phyloP scores from a whole-genome alignment of 371 early-diverging fungal species.

The Catenaria anguillulae region DNA sequence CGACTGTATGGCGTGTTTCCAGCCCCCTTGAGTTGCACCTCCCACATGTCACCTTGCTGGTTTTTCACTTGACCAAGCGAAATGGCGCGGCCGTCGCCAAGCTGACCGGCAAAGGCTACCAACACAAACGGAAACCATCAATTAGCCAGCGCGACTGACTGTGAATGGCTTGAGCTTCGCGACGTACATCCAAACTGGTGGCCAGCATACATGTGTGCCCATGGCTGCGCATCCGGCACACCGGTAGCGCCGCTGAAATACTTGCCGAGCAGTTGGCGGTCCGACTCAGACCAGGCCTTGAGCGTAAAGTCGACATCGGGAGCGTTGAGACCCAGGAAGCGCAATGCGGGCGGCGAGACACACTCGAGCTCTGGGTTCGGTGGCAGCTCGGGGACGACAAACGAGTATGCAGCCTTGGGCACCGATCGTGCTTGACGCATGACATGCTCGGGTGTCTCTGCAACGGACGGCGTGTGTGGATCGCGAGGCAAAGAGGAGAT shows the following conservation, averaged over 20 bases:
- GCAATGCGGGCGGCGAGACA: not conserved
- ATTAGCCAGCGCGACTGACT: too few species aligned
- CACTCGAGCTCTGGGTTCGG: not conserved
- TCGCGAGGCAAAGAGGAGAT: not conserved
- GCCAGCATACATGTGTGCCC: conserved; percentile 68
- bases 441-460: not conserved
- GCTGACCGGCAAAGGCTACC: conserved; percentile 45
- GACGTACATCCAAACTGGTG: conserved; percentile 13
- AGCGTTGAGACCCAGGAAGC: not conserved
- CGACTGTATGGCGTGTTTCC: conserved; percentile 79
- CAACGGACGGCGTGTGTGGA: not conserved
- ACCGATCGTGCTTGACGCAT: not conserved
- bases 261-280: not conserved
- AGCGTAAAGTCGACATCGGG: not conserved
- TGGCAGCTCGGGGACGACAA: not conserved
- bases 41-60: conserved; percentile 36
- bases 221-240: conserved; percentile 45
- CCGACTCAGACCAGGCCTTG: not conserved
- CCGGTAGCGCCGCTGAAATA: not conserved
- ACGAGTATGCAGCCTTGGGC: not conserved
- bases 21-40: conserved; percentile 69
- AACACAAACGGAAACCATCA: too few species aligned
- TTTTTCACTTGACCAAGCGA: conserved; percentile 44
- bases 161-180: too few species aligned
- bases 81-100: conserved; percentile 81